Evolutionary conservation across 2,329 filamentous ascomycete species (phyloP), one percentile per base, ranked within the genome.

Genomic region (Fusarium humuli): DNA sequence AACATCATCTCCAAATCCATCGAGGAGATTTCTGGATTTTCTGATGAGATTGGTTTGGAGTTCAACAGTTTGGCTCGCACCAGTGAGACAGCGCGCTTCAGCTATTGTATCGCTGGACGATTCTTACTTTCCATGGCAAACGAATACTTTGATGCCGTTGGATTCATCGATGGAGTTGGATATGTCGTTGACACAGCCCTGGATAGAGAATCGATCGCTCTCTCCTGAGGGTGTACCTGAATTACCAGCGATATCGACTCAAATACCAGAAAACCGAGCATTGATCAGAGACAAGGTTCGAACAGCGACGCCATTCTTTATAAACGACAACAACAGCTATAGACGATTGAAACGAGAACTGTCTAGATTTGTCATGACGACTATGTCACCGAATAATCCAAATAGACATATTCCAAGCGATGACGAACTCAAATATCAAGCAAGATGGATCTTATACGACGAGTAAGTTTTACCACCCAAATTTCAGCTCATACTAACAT

Each of bases 271-370:
- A 6, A 23, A 29, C 1, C 27, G 67, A 7, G 14, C 58, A 14
- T 10, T 64, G 0, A 42, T 65, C 7, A 53, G 67, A 0, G 67
- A 71, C 11, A 70, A 71, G 42, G 55, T 61, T 12, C 63, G 64
- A n/a, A 70, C 67, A 13, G 53, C 62, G 5, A 64, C 61, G 0
- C 69, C 69, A 5, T 72, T 72, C 57, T 72, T 71, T 6, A 62
- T 72, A 16, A 71, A 71, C 18, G 69, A 71, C 10, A 72, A 70
- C 22, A 71, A 72, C 18, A 71, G 69, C 9, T 71, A 71, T 6
- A 57, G 69, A 3, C 55, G 69, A 14, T 41, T 71, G 0, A 67
- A 72, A 1, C 27, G 50, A 6, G 69, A 72, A n/a, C 18, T 71
- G 1, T 72, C 69, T 0, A 48, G 69, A 9, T 71, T 71, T 7